Evolutionary conservation across 2,329 filamentous ascomycete species (phyloP).

Genomic region (Aspergillus versicolor): DNA sequence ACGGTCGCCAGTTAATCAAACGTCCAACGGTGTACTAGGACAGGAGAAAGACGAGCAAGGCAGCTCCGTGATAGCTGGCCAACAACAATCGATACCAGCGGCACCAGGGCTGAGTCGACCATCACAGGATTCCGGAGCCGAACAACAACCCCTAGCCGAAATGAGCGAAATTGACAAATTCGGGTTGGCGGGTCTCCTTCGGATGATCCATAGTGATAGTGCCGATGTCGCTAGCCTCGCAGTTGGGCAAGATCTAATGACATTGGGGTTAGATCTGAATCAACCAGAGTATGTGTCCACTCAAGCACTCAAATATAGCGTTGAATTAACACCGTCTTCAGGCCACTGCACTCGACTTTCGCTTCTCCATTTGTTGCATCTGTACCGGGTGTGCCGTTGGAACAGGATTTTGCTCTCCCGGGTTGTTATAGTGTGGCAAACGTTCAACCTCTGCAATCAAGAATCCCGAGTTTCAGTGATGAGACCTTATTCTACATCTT

Average conservation of each 20-base stretch:
- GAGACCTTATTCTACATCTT: conserved; percentile 70
- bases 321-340: conserved; percentile 24
- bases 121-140: conserved; percentile 35
- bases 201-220: conserved; percentile 56
- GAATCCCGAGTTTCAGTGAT: conserved; percentile 59
- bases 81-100: conserved; percentile 38
- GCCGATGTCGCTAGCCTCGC: conserved; percentile 55
- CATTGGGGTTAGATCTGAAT: conserved; percentile 64
- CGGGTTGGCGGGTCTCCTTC: conserved; percentile 59
- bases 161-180: conserved; percentile 62
- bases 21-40: conserved; percentile 41
- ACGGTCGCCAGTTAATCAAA: conserved; percentile 45
- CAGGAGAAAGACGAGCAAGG: conserved; percentile 47
- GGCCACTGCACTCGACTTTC: conserved; percentile 63
- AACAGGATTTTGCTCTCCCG: conserved; percentile 64
- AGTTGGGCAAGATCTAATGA: conserved; percentile 64
- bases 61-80: conserved; percentile 32
- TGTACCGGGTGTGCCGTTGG: conserved; percentile 56
- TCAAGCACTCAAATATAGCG: background rate
- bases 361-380: conserved; percentile 62
- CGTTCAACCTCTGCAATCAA: conserved; percentile 60
- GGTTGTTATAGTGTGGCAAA: conserved; percentile 66
- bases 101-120: conserved; percentile 32
- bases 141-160: conserved; percentile 49
- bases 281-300: conserved; percentile 53